These are phyloP conservation scores for Kurtzmaniella cleridarum DNA, from an alignment of 805 yeast genomes.

Conservation along the genomic window DNA sequence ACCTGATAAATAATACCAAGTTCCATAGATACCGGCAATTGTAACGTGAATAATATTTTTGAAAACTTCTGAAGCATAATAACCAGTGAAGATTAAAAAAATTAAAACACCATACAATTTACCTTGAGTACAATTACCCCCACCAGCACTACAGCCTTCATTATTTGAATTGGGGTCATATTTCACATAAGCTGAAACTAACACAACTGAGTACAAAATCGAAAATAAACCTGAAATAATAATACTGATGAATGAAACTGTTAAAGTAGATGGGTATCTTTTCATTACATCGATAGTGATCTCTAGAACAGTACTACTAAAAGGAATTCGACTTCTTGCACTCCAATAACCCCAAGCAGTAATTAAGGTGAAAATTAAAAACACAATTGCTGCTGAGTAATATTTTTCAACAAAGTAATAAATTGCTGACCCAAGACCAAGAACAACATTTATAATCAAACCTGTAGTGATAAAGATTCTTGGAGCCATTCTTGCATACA, in stretches of 20 bases:
- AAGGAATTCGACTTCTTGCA: slow-evolving; percentile 65
- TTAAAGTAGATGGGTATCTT: slow-evolving; percentile 61
- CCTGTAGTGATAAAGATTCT: slow-evolving; percentile 63
- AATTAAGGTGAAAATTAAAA: slow-evolving; percentile 57
- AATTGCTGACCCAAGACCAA: slow-evolving; percentile 74
- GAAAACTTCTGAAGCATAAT: slow-evolving; percentile 74
- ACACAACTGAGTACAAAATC: slow-evolving; percentile 57
- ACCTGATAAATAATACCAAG: slow-evolving; percentile 81
- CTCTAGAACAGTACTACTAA: slow-evolving; percentile 63
- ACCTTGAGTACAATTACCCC: slow-evolving; percentile 45
- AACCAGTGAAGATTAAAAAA: slow-evolving; percentile 77
- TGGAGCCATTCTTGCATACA: slow-evolving; percentile 62
- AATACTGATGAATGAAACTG: slow-evolving; percentile 58
- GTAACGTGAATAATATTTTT: slow-evolving; percentile 77
- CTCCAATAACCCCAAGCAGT: slow-evolving; percentile 71
- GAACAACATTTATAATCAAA: slow-evolving; percentile 56
- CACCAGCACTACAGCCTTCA: slow-evolving; percentile 53
- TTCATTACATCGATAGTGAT: slow-evolving; percentile 76
- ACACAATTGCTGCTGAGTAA: slow-evolving; percentile 78
- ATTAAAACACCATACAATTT: slow-evolving; percentile 67
- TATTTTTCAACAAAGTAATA: slow-evolving; percentile 62
- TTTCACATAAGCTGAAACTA: slow-evolving; percentile 75
- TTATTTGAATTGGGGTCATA: slow-evolving; percentile 54
- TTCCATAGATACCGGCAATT: slow-evolving; percentile 79
- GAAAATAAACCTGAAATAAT: slow-evolving; percentile 58